These are phyloP conservation scores for Xylaria sp. DNA, from an alignment of 2,329 filamentous ascomycete species.

Conservation along the genomic window DNA sequence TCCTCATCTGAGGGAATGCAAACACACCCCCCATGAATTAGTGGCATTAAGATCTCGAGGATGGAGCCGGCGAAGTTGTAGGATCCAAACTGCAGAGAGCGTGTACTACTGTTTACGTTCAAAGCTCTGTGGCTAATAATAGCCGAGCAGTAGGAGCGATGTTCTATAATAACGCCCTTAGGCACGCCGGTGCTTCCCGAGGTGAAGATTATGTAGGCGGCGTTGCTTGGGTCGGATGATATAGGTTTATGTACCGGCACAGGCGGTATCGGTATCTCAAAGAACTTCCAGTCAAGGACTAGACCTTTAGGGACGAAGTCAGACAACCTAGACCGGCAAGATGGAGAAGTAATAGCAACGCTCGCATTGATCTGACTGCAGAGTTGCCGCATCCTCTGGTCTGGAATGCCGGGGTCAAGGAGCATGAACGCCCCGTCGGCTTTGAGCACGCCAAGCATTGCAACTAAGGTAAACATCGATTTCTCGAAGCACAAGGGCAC, in stretches of 20 bases:
- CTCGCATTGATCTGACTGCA: slow-evolving; percentile 1
- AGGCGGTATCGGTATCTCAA: too few relatives aligned
- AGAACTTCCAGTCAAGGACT: too few relatives aligned
- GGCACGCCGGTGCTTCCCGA: slow-evolving; percentile 54
- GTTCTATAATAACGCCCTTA: slow-evolving; percentile 51
- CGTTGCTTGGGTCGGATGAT: slow-evolving; percentile 17
- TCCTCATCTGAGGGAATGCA: slow-evolving; percentile 5
- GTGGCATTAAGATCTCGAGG: not conserved
- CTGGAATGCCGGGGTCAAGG: not conserved
- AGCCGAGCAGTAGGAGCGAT: slow-evolving; percentile 8
- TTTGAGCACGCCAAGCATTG: too few relatives aligned
- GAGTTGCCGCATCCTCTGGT: not conserved
- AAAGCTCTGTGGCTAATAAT: not conserved
- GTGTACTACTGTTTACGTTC: too few relatives aligned
- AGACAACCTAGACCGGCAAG: too few relatives aligned
- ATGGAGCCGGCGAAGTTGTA: not conserved
- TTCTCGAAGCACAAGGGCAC: slow-evolving; percentile 1
- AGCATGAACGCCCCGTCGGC: too few relatives aligned
- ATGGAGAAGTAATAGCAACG: too few relatives aligned
- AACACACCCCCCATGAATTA: not conserved
- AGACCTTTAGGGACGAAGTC: too few relatives aligned
- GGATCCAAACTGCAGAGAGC: not conserved
- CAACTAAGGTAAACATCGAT: too few relatives aligned
- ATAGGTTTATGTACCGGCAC: too few relatives aligned
- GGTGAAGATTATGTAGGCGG: slow-evolving; percentile 51